These are phyloP conservation scores for Scheffersomyces ergatensis DNA, from an alignment of 805 yeast genomes.

Conservation along the genomic window DNA sequence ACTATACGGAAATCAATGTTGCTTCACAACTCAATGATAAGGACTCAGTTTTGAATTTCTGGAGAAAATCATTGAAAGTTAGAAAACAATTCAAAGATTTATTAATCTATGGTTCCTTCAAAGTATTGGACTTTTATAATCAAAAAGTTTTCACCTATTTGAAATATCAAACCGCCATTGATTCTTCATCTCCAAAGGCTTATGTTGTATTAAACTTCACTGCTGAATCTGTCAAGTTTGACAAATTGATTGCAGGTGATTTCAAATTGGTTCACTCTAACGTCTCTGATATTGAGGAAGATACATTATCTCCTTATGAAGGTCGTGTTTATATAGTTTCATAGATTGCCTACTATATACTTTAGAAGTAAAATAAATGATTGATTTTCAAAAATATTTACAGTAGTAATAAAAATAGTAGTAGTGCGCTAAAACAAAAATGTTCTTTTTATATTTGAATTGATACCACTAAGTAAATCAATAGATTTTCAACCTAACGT, in stretches of 20 bases:
- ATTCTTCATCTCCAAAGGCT: slow-evolving; percentile 21
- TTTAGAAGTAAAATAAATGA: too few species aligned
- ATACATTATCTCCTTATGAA: slow-evolving; percentile 41
- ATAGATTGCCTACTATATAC: background rate
- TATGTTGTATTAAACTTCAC: slow-evolving; percentile 46
- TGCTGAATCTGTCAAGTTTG: slow-evolving; percentile 26
- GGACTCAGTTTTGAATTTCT: slow-evolving; percentile 44
- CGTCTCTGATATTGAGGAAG: slow-evolving; percentile 15
- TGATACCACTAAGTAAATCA: too few species aligned
- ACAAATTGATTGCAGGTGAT: slow-evolving; percentile 23
- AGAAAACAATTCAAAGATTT: slow-evolving; percentile 46
- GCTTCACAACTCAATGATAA: slow-evolving; percentile 44
- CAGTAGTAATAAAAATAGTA: too few species aligned
- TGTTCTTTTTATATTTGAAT: too few species aligned
- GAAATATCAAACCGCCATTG: slow-evolving; percentile 11
- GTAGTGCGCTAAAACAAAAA: too few species aligned
- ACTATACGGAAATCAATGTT: slow-evolving; percentile 49
- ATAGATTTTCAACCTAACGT: too few species aligned
- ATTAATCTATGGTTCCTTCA: slow-evolving; percentile 44
- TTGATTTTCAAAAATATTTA: too few species aligned
- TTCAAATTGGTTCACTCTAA: slow-evolving; percentile 32
- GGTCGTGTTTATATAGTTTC: slow-evolving; percentile 35
- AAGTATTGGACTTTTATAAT: slow-evolving; percentile 43
- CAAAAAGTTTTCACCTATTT: slow-evolving; percentile 39
- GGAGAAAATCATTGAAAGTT: slow-evolving; percentile 38